Evolutionary conservation across 2,329 filamentous ascomycete genomes (phyloP).

Genomic region (Talaromyces sp.): DNA sequence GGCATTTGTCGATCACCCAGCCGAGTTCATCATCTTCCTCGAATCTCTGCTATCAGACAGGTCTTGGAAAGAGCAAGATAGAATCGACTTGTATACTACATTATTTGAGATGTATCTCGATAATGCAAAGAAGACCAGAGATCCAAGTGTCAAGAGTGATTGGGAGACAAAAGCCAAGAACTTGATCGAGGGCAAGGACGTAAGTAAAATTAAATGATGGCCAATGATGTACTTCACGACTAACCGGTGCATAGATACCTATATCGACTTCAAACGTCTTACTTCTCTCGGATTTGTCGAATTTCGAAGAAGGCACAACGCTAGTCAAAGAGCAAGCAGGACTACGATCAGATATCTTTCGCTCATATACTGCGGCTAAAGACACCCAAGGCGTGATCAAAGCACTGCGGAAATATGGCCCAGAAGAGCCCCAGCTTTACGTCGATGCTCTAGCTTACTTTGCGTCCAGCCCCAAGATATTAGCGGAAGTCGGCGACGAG

Average conservation of each 20-base stretch:
- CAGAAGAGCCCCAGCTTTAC: slow-evolving; percentile 85
- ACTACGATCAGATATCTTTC: slow-evolving; percentile 89
- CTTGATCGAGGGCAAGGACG: slow-evolving; percentile 73
- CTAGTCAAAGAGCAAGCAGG: slow-evolving; percentile 92
- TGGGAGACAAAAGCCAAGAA: slow-evolving; percentile 91
- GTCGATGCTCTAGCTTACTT: slow-evolving; percentile 90
- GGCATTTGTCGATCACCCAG: slow-evolving; percentile 88
- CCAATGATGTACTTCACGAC: background rate
- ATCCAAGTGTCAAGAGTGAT: slow-evolving; percentile 59
- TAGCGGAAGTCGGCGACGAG: slow-evolving; percentile 84
- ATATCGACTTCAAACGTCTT: slow-evolving; percentile 95
- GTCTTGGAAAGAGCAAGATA: slow-evolving; percentile 66
- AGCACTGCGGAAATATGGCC: slow-evolving; percentile 84
- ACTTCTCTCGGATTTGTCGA: slow-evolving; percentile 82
- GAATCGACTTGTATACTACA: slow-evolving; percentile 84
- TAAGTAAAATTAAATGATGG: slow-evolving; percentile 29
- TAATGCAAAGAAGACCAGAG: slow-evolving; percentile 71
- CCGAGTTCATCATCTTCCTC: slow-evolving; percentile 86
- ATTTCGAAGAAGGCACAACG: slow-evolving; percentile 84
- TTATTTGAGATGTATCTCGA: slow-evolving; percentile 98
- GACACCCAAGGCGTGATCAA: slow-evolving; percentile 88
- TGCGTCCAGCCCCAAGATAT: slow-evolving; percentile 72
- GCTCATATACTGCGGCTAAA: slow-evolving; percentile 86
- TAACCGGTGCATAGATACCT: slow-evolving; percentile 46
- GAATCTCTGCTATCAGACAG: slow-evolving; percentile 77